Evolutionary conservation across 306 rosid species (phyloP).

Genomic region (Sicyos edulis): DNA sequence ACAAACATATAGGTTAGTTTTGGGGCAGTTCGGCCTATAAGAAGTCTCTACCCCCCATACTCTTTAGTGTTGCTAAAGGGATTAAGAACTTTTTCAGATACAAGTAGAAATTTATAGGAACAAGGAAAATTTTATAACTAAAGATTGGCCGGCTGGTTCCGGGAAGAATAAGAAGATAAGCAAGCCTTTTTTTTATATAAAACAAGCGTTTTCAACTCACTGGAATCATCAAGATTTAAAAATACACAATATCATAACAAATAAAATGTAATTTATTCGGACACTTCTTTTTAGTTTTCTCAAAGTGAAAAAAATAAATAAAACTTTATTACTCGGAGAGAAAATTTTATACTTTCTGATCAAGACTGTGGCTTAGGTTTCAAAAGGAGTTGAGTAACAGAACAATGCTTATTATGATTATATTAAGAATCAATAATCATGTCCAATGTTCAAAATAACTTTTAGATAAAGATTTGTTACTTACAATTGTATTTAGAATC

Average conservation of each 20-base stretch:
- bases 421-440: slow-evolving; percentile 56
- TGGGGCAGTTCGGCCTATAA: not conserved
- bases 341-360: not conserved
- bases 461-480: slow-evolving; percentile 23
- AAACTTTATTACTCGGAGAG: not conserved
- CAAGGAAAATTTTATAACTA: not conserved
- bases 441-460: slow-evolving; percentile 41
- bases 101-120: not conserved
- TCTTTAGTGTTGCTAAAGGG: not conserved
- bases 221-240: not conserved
- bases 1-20: not conserved
- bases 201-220: not conserved
- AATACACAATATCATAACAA: not conserved
- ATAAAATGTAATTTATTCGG: not conserved
- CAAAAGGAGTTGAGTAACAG: not conserved
- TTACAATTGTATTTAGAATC: slow-evolving; percentile 92
- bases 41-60: not conserved
- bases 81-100: not conserved
- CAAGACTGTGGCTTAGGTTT: not conserved
- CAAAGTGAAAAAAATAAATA: not conserved
- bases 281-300: not conserved
- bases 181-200: too few species aligned
- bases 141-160: not conserved
- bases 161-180: not conserved
- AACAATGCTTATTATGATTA: slow-evolving; percentile 64